Base-by-base conservation (phyloP, 306 rosid species). In the Cucurbita ficifolia region DNA sequence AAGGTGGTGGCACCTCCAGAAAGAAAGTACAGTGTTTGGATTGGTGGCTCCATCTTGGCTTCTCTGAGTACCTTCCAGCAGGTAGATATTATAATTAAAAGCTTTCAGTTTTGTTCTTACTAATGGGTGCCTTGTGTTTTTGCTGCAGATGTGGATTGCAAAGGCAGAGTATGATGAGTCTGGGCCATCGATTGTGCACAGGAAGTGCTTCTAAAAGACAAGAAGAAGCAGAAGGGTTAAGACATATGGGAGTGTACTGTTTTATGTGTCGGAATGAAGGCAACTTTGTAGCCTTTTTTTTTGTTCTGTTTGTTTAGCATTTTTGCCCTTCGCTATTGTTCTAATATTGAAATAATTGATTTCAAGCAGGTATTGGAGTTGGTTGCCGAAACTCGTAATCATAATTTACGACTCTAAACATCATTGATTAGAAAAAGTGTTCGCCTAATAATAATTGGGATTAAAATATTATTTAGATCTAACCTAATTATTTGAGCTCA, bases 21-120 rank as follows among this genome's bases (percentile, higher is more conserved):
- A 90, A 88, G 98, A 80, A 94, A 94, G 77, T 94, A 94, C 82
- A 94, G 98, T 90, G 98, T 94, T 82, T 94, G 98, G 98, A 94
- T 94, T 29, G 98, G 98, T 78, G 98, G 98, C 51, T 94, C 98
- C 29, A 94, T 94, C 85, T 90, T 94, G 86, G 98, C 98, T 72
- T 94, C 98, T 17, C 94, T 94, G n/a, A 94, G 98, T 90, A 94
- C 98, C 82, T 94, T 94, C 90, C 98, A 94, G 88, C 98, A 93
- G 98, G 98, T 93, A 48, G 36, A 51, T 50, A 24, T 70, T 43
- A 19, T 5, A 5, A 9, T 33, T 19, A 17, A 3, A 46, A 16
- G 60, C 43, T 8, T 52, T 29, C 62, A 35, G 33, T 19, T 72
- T n/a, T 9, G 62, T 10, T 43, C 40, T 29, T 29, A 6, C 29